Conservation (phyloP, 148 eudicot species). For the Polygonum aviculare region DNA sequence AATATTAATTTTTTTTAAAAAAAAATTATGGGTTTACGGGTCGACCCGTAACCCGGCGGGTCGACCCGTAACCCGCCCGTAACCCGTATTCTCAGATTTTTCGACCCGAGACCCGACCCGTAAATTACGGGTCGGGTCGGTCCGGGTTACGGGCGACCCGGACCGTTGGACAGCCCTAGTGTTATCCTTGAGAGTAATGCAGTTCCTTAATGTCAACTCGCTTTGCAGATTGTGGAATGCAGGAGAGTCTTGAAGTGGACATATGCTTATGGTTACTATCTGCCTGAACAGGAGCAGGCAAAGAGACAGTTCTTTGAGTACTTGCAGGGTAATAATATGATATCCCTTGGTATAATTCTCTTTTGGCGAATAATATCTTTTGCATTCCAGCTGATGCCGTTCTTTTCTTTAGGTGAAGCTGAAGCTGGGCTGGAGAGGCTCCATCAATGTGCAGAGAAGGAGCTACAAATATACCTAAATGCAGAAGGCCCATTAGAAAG, state of each 20-base stretch:
- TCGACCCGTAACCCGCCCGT: too few relatives aligned
- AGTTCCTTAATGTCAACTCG: background rate
- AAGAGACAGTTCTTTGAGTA: constrained; percentile 84
- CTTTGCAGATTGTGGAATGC: constrained; percentile 82
- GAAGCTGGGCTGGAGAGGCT: constrained; percentile 88
- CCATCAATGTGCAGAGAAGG: constrained; percentile 95
- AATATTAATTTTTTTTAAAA: too few relatives aligned
- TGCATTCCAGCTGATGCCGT: background rate
- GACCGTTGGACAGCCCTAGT: too few relatives aligned
- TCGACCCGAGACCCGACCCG: too few relatives aligned
- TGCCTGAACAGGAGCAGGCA: constrained; percentile 64
- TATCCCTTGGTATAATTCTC: background rate
- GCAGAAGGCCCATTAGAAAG: constrained; percentile 61
- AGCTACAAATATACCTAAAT: constrained; percentile 54
- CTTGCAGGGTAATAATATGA: constrained; percentile 50
- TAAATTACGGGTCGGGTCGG: too few relatives aligned
- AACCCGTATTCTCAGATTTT: too few relatives aligned
- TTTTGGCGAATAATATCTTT: background rate
- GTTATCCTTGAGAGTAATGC: background rate
- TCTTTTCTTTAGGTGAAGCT: constrained; percentile 57
- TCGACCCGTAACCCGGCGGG: too few relatives aligned
- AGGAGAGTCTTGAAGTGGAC: constrained; percentile 92
- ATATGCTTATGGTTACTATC: constrained; percentile 85
- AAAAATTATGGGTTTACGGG: too few relatives aligned
- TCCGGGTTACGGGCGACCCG: too few relatives aligned